Evolutionary conservation across 495 filamentous ascomycete species (phyloP), one percentile per base, ranked within the genome.

Genomic region (Podospora comata): DNA sequence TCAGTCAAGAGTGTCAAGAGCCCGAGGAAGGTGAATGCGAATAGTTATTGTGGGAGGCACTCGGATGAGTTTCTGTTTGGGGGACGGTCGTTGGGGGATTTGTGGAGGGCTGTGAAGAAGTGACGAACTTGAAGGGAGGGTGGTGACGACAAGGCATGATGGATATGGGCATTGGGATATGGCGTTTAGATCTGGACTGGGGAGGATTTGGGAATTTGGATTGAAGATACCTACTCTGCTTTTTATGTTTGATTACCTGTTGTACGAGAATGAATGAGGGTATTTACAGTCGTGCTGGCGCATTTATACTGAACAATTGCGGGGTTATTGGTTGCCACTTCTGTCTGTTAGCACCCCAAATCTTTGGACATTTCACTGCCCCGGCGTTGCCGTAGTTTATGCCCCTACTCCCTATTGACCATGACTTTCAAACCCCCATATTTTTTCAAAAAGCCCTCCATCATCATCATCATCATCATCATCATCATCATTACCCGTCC

Each of bases 11-110:
- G 53, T 11, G 39, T 18, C 39, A 48, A 48, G 55, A 39, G 65
- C 30, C 54, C 59, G 27, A 65, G 39, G 30, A 73, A 75, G 56
- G 68, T 74, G 68, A 79, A 79, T 58, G 77, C 74, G 58, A 60
- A 79, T 71, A 78, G 74, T 67, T 76, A 76, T 65, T 79, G 77
- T 59, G 77, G 77, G 56, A 66, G 77, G 9, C 77, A 79, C 62
- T 72, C 74, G 58, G 67, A 73, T 59, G 70, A 79, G 72, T 79
- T 70, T 60, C 60, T 79, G 15, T 77, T 77, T 34, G 71, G 72
- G 3, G 75, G 75, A 3, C 71, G 68, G 62, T 69, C 69, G 27
- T 59, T 75, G 18, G 67, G 74, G 13, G 71, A 77, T 55, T 65
- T 77, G 13, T 76, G 74, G 74, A 60, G 71, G 48, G 65, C 60